Conservation (phyloP, 129 eudicot species). For the Mikania micrantha region DNA sequence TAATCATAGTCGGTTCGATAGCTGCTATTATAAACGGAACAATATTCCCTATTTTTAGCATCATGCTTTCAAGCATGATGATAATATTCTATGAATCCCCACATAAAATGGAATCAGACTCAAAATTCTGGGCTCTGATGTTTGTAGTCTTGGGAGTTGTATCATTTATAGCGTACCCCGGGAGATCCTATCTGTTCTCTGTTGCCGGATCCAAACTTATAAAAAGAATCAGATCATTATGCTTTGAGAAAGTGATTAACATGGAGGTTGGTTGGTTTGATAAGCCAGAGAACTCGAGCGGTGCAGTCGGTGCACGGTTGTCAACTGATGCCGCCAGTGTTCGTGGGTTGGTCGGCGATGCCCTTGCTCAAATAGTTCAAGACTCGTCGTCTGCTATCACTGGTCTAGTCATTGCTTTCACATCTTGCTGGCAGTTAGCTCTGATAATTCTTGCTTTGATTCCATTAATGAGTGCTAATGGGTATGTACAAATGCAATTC, state of each 20-base stretch:
- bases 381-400: slow-evolving; percentile 41
- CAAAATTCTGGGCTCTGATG: slow-evolving; percentile 71
- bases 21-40: slow-evolving; percentile 62
- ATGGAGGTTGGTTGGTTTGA: slow-evolving; percentile 96
- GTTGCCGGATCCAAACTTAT: slow-evolving; percentile 74
- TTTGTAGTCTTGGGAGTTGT: slow-evolving; percentile 53
- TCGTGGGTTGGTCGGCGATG: slow-evolving; percentile 77
- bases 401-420: slow-evolving; percentile 62
- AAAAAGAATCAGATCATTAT: slow-evolving; percentile 53
- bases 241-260: slow-evolving; percentile 64
- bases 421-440: slow-evolving; percentile 78
- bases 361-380: slow-evolving; percentile 73
- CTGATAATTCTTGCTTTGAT: slow-evolving; percentile 61
- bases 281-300: slow-evolving; percentile 68
- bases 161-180: slow-evolving; percentile 56
- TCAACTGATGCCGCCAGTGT: slow-evolving; percentile 76
- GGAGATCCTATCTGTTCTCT: slow-evolving; percentile 55
- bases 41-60: slow-evolving; percentile 57
- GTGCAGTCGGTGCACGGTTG: slow-evolving; percentile 73
- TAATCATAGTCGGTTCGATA: slow-evolving; percentile 47
- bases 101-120: slow-evolving; percentile 40
- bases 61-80: slow-evolving; percentile 55
- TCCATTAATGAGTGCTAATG: slow-evolving; percentile 65
- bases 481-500: slow-evolving; percentile 63
- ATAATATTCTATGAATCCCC: slow-evolving; percentile 56